Conservation (phyloP, 805 yeast genomes). For the Candida sithepensis region DNA sequence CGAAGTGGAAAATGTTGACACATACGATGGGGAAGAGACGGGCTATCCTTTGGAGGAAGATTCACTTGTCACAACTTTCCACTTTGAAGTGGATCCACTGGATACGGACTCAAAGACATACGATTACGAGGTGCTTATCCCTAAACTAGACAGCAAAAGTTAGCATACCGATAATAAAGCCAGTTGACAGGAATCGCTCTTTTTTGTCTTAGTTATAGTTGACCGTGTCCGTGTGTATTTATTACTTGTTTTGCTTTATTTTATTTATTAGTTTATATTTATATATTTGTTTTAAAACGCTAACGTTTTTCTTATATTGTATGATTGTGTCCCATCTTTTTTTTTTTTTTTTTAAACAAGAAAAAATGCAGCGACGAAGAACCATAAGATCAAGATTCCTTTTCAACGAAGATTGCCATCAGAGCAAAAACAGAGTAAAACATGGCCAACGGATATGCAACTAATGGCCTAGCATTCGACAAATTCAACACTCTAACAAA, state of each 20-base stretch:
- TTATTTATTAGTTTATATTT: background rate
- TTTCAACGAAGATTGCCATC: constrained; percentile 76
- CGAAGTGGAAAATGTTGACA: constrained; percentile 3
- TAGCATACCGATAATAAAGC: constrained; percentile 2
- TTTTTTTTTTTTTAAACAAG: background rate
- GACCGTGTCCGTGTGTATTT: too few species aligned
- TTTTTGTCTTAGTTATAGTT: too few species aligned
- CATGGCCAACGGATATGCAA: constrained; percentile 90
- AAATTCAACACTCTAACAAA: constrained; percentile 81
- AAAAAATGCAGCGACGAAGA: background rate
- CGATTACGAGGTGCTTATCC: constrained; percentile 69
- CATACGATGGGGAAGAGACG: constrained; percentile 19
- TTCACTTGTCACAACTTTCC: constrained; percentile 65
- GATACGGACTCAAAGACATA: constrained; percentile 49
- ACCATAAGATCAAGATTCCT: constrained; percentile 17
- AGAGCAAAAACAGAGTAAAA: constrained; percentile 93
- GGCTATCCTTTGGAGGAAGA: constrained; percentile 54
- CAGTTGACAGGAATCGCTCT: constrained; percentile 7
- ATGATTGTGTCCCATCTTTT: too few species aligned
- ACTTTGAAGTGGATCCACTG: constrained; percentile 61
- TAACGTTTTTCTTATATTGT: too few species aligned
- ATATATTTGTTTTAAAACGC: too few species aligned
- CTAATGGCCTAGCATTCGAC: constrained; percentile 79
- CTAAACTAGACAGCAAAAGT: constrained; percentile 31
- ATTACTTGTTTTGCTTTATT: background rate